Evolutionary conservation across 2,329 filamentous ascomycete species (phyloP).

Genomic region (Alternaria brassicicola): DNA sequence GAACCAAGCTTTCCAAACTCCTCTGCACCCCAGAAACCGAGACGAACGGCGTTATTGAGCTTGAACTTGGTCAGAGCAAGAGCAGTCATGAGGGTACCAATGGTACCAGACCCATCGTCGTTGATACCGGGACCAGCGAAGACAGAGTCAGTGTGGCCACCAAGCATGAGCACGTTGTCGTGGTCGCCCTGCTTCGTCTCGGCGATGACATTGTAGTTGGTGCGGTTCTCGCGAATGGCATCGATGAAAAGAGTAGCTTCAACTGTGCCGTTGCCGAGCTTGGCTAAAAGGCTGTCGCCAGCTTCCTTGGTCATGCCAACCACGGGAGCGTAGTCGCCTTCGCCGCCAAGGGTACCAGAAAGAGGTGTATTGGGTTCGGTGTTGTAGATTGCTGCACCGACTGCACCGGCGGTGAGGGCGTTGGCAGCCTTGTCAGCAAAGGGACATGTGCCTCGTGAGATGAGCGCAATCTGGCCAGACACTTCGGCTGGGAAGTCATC

Average conservation of each 20-base stretch:
- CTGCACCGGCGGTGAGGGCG: slow-evolving; percentile 70
- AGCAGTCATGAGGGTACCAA: slow-evolving; percentile 48
- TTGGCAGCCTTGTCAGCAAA: slow-evolving; percentile 71
- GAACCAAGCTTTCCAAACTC: slow-evolving; percentile 51
- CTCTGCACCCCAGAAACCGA: slow-evolving; percentile 51
- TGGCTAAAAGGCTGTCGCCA: slow-evolving; percentile 61
- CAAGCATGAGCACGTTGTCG: slow-evolving; percentile 50
- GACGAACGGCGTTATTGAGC: slow-evolving; percentile 50
- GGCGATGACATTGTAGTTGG: slow-evolving; percentile 51
- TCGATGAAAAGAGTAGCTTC: slow-evolving; percentile 49
- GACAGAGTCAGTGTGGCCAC: slow-evolving; percentile 51
- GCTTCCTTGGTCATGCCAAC: slow-evolving; percentile 69
- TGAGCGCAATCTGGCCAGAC: slow-evolving; percentile 68
- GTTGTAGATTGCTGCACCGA: slow-evolving; percentile 75
- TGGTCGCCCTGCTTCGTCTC: slow-evolving; percentile 50
- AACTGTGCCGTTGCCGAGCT: slow-evolving; percentile 55
- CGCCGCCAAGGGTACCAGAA: slow-evolving; percentile 68
- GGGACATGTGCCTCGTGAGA: slow-evolving; percentile 69
- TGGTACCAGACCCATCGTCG: slow-evolving; percentile 51
- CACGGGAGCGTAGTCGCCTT: slow-evolving; percentile 65
- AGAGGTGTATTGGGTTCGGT: slow-evolving; percentile 63
- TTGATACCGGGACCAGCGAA: slow-evolving; percentile 53
- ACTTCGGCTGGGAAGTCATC: slow-evolving; percentile 65
- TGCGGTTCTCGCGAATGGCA: slow-evolving; percentile 54
- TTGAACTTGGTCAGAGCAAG: slow-evolving; percentile 49